Base-by-base conservation (phyloP, 1,284 basidiomycete species). In the Austroboletus niveus region DNA sequence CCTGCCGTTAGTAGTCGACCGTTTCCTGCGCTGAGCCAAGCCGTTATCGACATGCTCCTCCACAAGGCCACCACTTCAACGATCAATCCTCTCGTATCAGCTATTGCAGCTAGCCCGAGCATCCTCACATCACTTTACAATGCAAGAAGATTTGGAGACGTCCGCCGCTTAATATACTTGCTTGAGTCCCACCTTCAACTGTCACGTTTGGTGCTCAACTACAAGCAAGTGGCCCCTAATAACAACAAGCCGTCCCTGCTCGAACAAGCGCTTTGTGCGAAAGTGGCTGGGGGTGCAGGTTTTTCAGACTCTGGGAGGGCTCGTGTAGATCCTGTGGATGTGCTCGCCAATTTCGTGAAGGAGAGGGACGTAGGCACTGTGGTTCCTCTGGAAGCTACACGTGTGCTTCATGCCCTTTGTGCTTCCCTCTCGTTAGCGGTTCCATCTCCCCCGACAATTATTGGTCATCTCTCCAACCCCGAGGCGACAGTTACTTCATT, bases 51-150 rank as follows among this genome's bases (percentile, higher is more conserved):
- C 53, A 77, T 81, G 0, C 74, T 92, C 41, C 72, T 92, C 4
- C 76, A 78, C 68, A 82, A 84, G 57, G 85, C 88, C 0, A 85
- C 87, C 8, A 82, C 83, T 11, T 84, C 87, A 0, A 84, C 87
- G 2, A 82, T 94, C 55, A 84, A 80, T 52, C 92, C 92, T 0
- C 73, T 94, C 20, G 77, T 93, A 45, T 78, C 83, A 0, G 78
- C 81, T 24, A 76, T 94, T 49, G 79, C 82, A 2, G 75, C 78
- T 0, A 88, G 84, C 6, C 75, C 76, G 15, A 77, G 81, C 31
- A 72, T 85, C 42, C 72, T 92, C 29, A 70, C 75, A 34, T 77
- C 79, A 29, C 70, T 94, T 24, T 81, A 84, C 57, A 70, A 74
- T 11, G 75, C 84, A 1, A 78, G 87, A 22, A 79, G 88, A 31